Evolutionary conservation across 305 asterid species (phyloP), one percentile per base, ranked within the genome.

Genomic region (Rubia occidens): DNA sequence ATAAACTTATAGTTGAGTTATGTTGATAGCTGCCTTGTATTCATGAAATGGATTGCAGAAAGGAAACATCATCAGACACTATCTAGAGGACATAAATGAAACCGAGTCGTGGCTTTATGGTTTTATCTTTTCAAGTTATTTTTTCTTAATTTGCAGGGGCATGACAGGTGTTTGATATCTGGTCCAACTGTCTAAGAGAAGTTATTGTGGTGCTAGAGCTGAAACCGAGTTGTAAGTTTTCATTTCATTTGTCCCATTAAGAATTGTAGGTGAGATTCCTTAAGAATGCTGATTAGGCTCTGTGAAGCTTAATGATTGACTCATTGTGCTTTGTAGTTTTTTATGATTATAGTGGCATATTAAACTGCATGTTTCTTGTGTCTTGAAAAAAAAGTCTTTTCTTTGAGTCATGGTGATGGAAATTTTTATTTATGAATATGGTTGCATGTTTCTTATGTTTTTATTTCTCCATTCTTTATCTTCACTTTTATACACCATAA

Each of bases 51-150:
- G 65, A 73, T 74, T 75, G 78, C 87, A 95, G 99, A 95, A 95
- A 85, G 82, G 94, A 71, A 89, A 91, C 79, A 91, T 91, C 74
- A 91, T 91, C 71, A 89, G 96, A 83, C 97, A 95, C 79, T 95
- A 95, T 76, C 80, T 91, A 77, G 99, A 95, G 85, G 97, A 95
- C 78, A 91, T 95, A 68, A 95, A 95, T 64, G 99, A 95, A 1
- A 29, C 32, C 32, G 35, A 32, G 35, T 32, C 35, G 35, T 32
- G 35, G 35, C 35, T 32, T 2, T 32, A 32, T 32, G 35, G 35
- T 32, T 32, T 32, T 32, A 32, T 32, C 35, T 32, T 32, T 2
- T 32, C 4, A 32, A 32, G 35, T 32, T 32, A 32, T 32, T 32
- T 32, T 32, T 32, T 32, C 35, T 32, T 32, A 32, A 32, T 32